Percentiles rank a stretch among this genome's conserved stretches.
These are phyloP conservation scores for Nakazawaea ernobii DNA, from an alignment of 805 yeast genomes.

Conservation along the genomic window DNA sequence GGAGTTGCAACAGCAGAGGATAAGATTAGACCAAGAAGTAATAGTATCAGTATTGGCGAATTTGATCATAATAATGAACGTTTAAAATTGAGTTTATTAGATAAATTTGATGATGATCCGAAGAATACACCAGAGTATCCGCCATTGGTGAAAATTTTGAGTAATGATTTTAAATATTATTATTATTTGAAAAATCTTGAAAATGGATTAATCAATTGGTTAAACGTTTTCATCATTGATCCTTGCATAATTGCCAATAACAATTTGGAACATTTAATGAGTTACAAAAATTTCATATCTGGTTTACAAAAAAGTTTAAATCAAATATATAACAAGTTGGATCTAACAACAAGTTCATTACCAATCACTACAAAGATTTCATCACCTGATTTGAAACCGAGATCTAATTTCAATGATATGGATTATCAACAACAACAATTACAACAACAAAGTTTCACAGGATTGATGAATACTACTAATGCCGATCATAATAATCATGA, in stretches of 20 bases:
- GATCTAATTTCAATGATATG: conserved; percentile 5
- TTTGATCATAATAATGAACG: conserved; percentile 23
- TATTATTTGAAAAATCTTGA: conserved; percentile 22
- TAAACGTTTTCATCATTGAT: conserved; percentile 16
- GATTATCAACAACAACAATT: conserved; percentile 11
- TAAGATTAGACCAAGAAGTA: conserved; percentile 7
- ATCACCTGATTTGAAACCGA: conserved; percentile 8
- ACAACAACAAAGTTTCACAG: conserved; percentile 12
- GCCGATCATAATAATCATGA: conserved; percentile 3
- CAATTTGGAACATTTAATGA: conserved; percentile 8
- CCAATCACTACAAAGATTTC: conserved; percentile 5
- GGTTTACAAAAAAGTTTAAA: conserved; percentile 7
- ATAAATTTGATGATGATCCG: conserved; percentile 9
- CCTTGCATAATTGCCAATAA: conserved; percentile 5
- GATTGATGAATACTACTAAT: background rate
- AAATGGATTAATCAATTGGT: conserved; percentile 20
- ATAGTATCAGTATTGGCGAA: conserved; percentile 14
- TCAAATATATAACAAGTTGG: conserved; percentile 6
- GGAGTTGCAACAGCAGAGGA: background rate
- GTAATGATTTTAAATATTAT: conserved; percentile 19
- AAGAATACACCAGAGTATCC: conserved; percentile 10
- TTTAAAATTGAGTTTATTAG: conserved; percentile 12
- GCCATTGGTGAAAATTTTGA: conserved; percentile 12
- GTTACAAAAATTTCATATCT: conserved; percentile 5
- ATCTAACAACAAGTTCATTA: background rate